Evolutionary conservation across 2,329 filamentous ascomycete species (phyloP).

Genomic region (Setomelanomma holmii): DNA sequence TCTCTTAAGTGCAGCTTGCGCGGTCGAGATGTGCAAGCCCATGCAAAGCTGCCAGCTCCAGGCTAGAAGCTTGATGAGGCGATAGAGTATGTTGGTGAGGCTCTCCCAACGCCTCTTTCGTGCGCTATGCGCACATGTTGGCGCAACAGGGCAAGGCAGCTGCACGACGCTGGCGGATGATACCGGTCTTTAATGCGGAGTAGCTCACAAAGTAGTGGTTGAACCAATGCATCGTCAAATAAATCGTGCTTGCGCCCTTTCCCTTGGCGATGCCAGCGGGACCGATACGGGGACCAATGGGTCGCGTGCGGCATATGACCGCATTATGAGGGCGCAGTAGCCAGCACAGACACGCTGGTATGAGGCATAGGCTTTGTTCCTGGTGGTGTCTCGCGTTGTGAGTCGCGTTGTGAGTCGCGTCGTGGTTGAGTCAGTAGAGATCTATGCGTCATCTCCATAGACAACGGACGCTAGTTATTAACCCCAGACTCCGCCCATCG

Average conservation of each 20-base stretch:
- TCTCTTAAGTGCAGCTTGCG: no score
- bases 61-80: no score
- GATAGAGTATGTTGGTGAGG: no score
- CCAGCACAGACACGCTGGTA: not conserved
- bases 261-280: not conserved
- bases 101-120: no score
- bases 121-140: no score
- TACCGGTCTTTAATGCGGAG: not conserved
- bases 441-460: conserved; percentile 21
- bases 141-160: not conserved
- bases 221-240: not conserved
- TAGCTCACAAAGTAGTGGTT: not conserved
- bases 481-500: conserved; percentile 19
- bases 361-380: no score
- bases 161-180: not conserved
- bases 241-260: not conserved
- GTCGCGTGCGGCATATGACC: not conserved
- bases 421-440: conserved; percentile 18
- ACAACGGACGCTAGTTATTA: conserved; percentile 9
- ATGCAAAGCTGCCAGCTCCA: no score
- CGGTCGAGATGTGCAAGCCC: no score
- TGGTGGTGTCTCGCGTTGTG: no score
- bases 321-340: not conserved
- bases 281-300: not conserved
- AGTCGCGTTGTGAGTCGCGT: conserved; percentile 1